Conservation (phyloP, 1,284 basidiomycete species). For the Pseudomicrostroma phylloplanum region DNA sequence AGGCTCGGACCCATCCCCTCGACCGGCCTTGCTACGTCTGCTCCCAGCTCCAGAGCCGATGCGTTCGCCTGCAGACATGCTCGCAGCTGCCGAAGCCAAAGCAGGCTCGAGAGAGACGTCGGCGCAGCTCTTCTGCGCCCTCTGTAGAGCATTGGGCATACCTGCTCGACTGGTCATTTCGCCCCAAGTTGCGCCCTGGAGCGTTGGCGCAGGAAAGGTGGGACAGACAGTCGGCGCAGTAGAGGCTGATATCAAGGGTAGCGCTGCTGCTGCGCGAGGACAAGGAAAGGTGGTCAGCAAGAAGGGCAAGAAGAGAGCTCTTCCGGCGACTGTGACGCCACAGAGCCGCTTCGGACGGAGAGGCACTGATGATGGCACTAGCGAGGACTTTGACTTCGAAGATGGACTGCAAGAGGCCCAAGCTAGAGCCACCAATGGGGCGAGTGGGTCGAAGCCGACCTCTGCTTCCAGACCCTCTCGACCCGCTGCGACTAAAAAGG, state of each 20-base stretch:
- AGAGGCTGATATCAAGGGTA: not conserved
- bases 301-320: conserved; percentile 36
- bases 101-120: conserved; percentile 78
- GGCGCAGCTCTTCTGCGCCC: conserved; percentile 82
- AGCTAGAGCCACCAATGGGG: not conserved
- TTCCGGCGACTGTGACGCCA: not conserved
- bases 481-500: not conserved
- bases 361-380: conserved; percentile 29
- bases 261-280: too few species aligned
- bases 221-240: conserved; percentile 20
- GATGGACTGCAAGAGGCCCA: not conserved
- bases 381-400: conserved; percentile 21
- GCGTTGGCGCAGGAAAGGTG: conserved; percentile 51
- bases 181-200: conserved; percentile 83
- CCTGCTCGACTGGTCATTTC: conserved; percentile 83
- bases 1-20: conserved; percentile 19
- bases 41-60: conserved; percentile 64
- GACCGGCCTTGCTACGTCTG: conserved; percentile 45
- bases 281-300: conserved; percentile 14
- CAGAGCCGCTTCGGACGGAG: conserved; percentile 3
- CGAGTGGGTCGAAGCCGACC: not conserved
- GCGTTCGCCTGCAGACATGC: conserved; percentile 71
- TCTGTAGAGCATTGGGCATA: conserved; percentile 79
- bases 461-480: not conserved
- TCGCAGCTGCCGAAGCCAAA: conserved; percentile 77